Percentiles rank a stretch among this genome's conserved stretches.
Evolutionary conservation across 495 filamentous ascomycete species (phyloP).

Genomic region (Podospora bellae-mahoneyi): DNA sequence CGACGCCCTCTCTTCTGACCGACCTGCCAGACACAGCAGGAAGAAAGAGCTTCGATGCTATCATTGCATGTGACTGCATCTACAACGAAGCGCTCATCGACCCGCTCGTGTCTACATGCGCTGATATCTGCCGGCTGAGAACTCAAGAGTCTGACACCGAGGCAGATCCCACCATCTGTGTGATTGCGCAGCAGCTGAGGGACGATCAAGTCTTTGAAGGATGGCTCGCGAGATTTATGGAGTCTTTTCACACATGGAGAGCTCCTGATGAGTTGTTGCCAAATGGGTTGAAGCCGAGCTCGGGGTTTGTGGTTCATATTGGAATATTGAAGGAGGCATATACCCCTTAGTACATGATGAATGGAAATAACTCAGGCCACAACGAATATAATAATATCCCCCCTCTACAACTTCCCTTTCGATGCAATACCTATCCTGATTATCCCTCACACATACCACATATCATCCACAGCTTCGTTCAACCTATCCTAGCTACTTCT

Average conservation of each 20-base stretch:
- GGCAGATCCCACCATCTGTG: constrained; percentile 43
- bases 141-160: constrained; percentile 20
- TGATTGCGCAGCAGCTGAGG: constrained; percentile 83
- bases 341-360: background rate
- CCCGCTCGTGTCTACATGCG: constrained; percentile 80
- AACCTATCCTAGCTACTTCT: too few relatives aligned
- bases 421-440: too few relatives aligned
- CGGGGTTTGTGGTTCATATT: constrained; percentile 65
- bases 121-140: constrained; percentile 66
- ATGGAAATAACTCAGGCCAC: too few relatives aligned
- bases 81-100: constrained; percentile 82
- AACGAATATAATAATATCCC: too few relatives aligned
- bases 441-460: too few relatives aligned
- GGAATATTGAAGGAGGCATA: constrained; percentile 48
- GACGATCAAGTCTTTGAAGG: constrained; percentile 78
- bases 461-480: too few relatives aligned
- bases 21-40: constrained; percentile 25
- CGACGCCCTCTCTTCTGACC: constrained; percentile 39
- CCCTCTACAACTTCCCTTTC: too few relatives aligned
- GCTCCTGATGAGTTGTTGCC: constrained; percentile 58
- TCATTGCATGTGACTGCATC: constrained; percentile 84
- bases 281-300: constrained; percentile 53
- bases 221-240: constrained; percentile 68
- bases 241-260: constrained; percentile 69
- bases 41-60: constrained; percentile 51